phyloP scores from a whole-genome alignment of 305 asterid species.

The Salvia sclarea region DNA sequence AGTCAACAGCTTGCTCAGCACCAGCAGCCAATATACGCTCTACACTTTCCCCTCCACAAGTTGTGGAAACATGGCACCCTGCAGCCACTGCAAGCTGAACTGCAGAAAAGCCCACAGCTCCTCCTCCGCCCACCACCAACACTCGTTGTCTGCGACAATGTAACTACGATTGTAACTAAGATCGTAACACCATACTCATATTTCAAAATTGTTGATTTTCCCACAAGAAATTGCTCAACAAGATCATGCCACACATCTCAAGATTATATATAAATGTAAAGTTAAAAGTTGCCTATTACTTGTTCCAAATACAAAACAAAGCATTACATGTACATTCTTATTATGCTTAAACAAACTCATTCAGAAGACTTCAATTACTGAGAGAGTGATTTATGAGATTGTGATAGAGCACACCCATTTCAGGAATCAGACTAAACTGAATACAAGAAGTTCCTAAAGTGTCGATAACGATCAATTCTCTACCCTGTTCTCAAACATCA shows the following conservation, averaged over 20 bases:
- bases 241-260: constrained; percentile 14
- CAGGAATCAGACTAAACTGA: constrained; percentile 17
- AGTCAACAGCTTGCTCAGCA: constrained; percentile 91
- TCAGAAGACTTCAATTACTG: background rate
- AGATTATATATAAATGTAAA: background rate
- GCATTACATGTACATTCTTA: background rate
- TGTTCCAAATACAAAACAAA: background rate
- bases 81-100: constrained; percentile 89
- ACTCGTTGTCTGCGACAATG: constrained; percentile 68
- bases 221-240: constrained; percentile 7
- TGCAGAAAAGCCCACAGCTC: constrained; percentile 97
- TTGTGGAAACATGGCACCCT: constrained; percentile 86
- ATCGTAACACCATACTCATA: background rate
- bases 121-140: constrained; percentile 92
- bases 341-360: constrained; percentile 4
- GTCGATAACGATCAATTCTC: constrained; percentile 6
- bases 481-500: background rate
- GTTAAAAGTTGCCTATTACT: constrained; percentile 12
- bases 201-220: background rate
- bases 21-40: constrained; percentile 76
- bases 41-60: constrained; percentile 77
- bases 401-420: constrained; percentile 8
- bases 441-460: background rate
- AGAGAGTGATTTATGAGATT: constrained; percentile 2
- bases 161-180: constrained; percentile 29